Conservation (phyloP, 2,329 filamentous ascomycete species). For the Whalleya microplaca region DNA sequence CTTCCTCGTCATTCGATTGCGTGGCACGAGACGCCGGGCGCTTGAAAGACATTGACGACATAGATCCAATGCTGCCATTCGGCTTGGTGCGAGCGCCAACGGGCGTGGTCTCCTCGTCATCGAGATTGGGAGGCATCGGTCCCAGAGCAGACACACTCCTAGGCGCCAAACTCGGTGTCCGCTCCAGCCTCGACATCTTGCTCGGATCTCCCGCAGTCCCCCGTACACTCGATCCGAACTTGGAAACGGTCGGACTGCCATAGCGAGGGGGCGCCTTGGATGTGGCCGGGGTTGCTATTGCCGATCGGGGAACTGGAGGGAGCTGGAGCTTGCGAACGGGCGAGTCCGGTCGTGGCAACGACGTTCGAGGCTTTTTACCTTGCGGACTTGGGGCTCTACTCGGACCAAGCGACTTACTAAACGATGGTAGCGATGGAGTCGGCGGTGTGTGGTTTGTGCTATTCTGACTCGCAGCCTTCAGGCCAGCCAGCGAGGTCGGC, state of each 20-base stretch:
- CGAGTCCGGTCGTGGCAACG: slow-evolving; percentile 86
- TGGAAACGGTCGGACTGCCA: slow-evolving; percentile 64
- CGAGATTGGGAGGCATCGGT: slow-evolving; percentile 47
- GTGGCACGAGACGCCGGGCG: slow-evolving; percentile 56
- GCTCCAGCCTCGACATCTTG: slow-evolving; percentile 55
- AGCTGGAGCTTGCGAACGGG: slow-evolving; percentile 73
- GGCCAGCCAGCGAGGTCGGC: slow-evolving; percentile 60
- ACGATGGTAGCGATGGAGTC: slow-evolving; percentile 71
- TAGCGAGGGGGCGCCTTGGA: slow-evolving; percentile 58
- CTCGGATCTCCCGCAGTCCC: slow-evolving; percentile 64
- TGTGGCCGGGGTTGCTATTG: slow-evolving; percentile 59
- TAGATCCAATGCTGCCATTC: slow-evolving; percentile 58
- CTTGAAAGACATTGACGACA: slow-evolving; percentile 58
- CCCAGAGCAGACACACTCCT: slow-evolving; percentile 65
- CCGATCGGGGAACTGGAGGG: slow-evolving; percentile 61
- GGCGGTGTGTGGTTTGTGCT: slow-evolving; percentile 66
- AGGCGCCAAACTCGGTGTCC: slow-evolving; percentile 56
- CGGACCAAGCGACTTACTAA: slow-evolving; percentile 86
- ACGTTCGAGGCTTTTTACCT: slow-evolving; percentile 73
- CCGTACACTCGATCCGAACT: slow-evolving; percentile 67
- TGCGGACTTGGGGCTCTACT: slow-evolving; percentile 72
- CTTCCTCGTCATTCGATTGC: slow-evolving; percentile 66
- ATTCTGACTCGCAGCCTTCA: slow-evolving; percentile 60
- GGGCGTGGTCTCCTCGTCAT: slow-evolving; percentile 63
- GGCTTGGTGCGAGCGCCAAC: slow-evolving; percentile 55